These are phyloP conservation scores for Biscogniauxia mediterranea DNA, from an alignment of 2,329 filamentous ascomycete genomes.

Conservation along the genomic window DNA sequence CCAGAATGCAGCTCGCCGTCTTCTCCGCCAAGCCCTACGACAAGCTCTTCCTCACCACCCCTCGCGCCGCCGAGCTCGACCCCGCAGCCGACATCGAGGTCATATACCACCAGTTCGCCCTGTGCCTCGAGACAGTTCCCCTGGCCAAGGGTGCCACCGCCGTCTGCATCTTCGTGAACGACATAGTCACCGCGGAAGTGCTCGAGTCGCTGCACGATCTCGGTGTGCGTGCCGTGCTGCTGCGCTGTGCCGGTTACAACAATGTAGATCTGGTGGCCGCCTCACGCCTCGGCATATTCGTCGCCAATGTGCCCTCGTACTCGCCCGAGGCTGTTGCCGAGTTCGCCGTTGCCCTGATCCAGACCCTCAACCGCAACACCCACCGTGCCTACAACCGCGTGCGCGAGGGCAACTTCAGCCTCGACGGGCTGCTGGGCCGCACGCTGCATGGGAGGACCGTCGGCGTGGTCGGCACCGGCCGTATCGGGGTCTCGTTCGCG, in stretches of 20 bases:
- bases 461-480: constrained; percentile 63
- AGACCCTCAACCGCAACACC: constrained; percentile 66
- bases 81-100: constrained; percentile 44
- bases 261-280: constrained; percentile 61
- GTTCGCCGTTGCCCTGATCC: constrained; percentile 65
- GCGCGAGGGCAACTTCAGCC: constrained; percentile 65
- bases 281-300: constrained; percentile 53
- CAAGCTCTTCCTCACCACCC: constrained; percentile 50
- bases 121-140: constrained; percentile 53
- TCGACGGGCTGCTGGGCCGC: constrained; percentile 61
- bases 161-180: constrained; percentile 69
- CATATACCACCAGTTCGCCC: constrained; percentile 56
- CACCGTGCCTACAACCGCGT: constrained; percentile 68
- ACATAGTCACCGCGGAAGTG: constrained; percentile 51
- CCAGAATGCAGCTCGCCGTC: constrained; percentile 51
- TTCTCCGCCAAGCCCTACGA: constrained; percentile 67
- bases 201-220: constrained; percentile 46
- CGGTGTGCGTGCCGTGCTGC: constrained; percentile 58
- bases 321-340: constrained; percentile 69
- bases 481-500: constrained; percentile 62
- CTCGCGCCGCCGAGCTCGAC: constrained; percentile 35
- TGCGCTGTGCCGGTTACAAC: constrained; percentile 69
- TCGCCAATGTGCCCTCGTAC: constrained; percentile 67
- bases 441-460: constrained; percentile 65
- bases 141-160: constrained; percentile 53